Conservation (phyloP, 2,329 filamentous ascomycete species). For the Diaporthe destruens region DNA sequence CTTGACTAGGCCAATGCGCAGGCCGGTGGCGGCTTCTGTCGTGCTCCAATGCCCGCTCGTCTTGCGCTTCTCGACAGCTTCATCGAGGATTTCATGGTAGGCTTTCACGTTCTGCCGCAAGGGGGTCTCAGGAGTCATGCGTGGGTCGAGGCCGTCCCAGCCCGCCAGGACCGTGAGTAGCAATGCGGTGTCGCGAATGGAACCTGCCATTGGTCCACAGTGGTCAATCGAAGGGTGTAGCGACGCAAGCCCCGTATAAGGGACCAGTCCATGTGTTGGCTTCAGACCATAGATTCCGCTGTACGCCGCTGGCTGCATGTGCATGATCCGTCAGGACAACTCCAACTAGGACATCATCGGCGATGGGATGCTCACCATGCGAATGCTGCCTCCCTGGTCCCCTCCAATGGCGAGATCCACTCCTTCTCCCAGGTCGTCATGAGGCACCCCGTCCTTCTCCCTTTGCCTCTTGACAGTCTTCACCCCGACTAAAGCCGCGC, state of each 20-base stretch:
- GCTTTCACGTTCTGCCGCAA: conserved; percentile 50
- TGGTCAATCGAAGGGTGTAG: conserved; percentile 59
- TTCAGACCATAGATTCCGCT: conserved; percentile 60
- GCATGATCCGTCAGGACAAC: neutral
- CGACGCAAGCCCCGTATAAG: conserved; percentile 61
- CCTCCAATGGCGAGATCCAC: conserved; percentile 54
- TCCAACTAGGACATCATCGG: no score
- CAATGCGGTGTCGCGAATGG: conserved; percentile 56
- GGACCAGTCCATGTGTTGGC: conserved; percentile 61
- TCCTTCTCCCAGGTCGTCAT: conserved; percentile 45
- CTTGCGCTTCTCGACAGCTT: conserved; percentile 43
- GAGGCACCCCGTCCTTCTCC: conserved; percentile 24
- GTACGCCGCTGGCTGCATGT: conserved; percentile 52
- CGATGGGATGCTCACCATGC: conserved; percentile 44
- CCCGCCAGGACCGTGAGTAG: conserved; percentile 59
- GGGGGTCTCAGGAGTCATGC: conserved; percentile 55
- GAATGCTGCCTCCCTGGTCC: conserved; percentile 55
- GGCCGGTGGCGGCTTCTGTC: conserved; percentile 51
- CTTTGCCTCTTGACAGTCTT: conserved; percentile 39
- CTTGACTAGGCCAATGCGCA: conserved; percentile 60
- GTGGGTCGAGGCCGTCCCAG: conserved; percentile 61
- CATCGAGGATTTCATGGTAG: conserved; percentile 49
- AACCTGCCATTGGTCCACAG: conserved; percentile 59
- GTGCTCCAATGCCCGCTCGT: conserved; percentile 45
- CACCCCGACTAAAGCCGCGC: conserved; percentile 50